These are phyloP conservation scores for Aspergillus pseudoviridinutans DNA, from an alignment of 2,329 filamentous ascomycete genomes.

Conservation along the genomic window DNA sequence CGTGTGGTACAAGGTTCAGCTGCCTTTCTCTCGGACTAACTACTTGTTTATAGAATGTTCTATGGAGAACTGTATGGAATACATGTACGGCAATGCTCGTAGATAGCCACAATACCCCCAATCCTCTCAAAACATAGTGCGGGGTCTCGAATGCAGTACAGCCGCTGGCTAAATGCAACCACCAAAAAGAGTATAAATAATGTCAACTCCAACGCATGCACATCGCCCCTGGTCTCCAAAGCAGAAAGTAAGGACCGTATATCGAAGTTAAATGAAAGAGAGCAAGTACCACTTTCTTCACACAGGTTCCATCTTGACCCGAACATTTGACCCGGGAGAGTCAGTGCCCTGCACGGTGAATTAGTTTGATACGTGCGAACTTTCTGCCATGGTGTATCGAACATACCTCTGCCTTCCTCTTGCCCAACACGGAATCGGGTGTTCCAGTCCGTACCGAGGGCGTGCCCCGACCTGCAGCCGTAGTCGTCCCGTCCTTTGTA, in stretches of 20 bases:
- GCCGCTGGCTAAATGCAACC: slow-evolving; percentile 16
- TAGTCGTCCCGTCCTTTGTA: slow-evolving; percentile 56
- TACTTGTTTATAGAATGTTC: not conserved
- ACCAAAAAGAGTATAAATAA: not conserved
- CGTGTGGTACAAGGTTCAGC: not conserved
- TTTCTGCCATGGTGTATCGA: not conserved
- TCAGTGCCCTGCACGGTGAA: slow-evolving; percentile 26
- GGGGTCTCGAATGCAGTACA: slow-evolving; percentile 12
- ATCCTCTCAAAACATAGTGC: not conserved
- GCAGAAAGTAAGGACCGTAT: not conserved
- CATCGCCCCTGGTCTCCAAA: slow-evolving; percentile 2
- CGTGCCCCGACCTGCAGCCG: slow-evolving; percentile 24
- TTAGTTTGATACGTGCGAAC: slow-evolving; percentile 5
- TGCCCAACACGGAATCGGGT: slow-evolving; percentile 65
- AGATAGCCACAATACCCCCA: not conserved
- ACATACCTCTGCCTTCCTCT: slow-evolving; percentile 67
- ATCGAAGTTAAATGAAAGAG: not conserved
- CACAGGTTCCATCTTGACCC: slow-evolving; percentile 38
- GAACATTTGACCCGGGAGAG: slow-evolving; percentile 33
- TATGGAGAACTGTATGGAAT: not conserved
- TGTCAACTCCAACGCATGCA: not conserved
- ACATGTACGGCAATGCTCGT: not conserved
- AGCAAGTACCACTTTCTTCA: slow-evolving; percentile 18
- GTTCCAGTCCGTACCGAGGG: slow-evolving; percentile 46
- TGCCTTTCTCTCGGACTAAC: not conserved